phyloP scores from a whole-genome alignment of 2,329 filamentous ascomycete species.

The Aspergillus sp. region DNA sequence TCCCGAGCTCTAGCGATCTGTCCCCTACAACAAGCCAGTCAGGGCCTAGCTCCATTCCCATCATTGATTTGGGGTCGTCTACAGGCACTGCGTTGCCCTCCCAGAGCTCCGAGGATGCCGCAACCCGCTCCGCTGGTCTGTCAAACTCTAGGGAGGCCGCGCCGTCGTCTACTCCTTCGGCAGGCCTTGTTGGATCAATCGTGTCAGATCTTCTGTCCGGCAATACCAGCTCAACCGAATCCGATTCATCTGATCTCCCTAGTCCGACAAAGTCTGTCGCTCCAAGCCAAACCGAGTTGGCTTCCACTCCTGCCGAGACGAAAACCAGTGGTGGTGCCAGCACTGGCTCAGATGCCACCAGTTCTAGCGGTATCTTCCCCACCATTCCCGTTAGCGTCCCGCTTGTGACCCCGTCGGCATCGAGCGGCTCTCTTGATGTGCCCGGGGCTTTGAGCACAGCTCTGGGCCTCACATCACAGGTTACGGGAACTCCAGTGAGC shows the following conservation, averaged over 20 bases:
- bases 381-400: slow-evolving; percentile 31
- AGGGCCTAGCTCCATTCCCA: background rate
- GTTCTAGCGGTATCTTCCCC: slow-evolving; percentile 9
- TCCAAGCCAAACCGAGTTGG: background rate
- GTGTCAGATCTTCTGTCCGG: background rate
- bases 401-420: slow-evolving; percentile 11
- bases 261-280: background rate
- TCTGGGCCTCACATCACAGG: slow-evolving; percentile 6
- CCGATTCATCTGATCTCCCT: too few relatives aligned
- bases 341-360: background rate
- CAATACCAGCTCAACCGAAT: too few relatives aligned
- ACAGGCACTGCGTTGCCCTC: background rate
- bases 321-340: background rate
- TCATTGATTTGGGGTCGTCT: background rate
- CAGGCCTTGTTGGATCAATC: background rate
- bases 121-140: background rate
- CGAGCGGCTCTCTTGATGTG: slow-evolving; percentile 7
- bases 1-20: too few relatives aligned
- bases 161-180: background rate
- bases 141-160: background rate
- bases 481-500: background rate
- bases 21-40: too few relatives aligned
- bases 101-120: background rate
- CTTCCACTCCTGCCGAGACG: background rate
- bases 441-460: slow-evolving; percentile 6